phyloP scores from a whole-genome alignment of 106 monocot genomes.

The Narthecium ossifragum region DNA sequence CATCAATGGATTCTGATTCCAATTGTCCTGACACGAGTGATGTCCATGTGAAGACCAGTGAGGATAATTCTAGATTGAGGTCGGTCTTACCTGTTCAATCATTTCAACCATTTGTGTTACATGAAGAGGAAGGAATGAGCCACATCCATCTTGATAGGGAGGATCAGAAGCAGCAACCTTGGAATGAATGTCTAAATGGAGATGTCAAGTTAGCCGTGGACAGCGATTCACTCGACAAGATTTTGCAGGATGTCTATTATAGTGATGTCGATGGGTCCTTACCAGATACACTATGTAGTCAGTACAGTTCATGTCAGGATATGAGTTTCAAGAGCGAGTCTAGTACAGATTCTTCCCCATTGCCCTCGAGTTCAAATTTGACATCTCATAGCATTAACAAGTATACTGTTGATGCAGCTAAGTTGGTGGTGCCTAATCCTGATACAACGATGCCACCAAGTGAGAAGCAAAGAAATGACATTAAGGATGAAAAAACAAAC shows the following conservation, averaged over 20 bases:
- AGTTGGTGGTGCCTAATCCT: slow-evolving; percentile 16
- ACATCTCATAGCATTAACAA: slow-evolving; percentile 12
- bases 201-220: slow-evolving; percentile 9
- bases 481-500: slow-evolving; percentile 19
- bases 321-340: slow-evolving; percentile 30
- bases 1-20: slow-evolving; percentile 1
- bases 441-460: slow-evolving; percentile 7
- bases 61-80: neutral
- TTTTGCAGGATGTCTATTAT: slow-evolving; percentile 10
- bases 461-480: slow-evolving; percentile 9
- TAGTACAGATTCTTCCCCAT: slow-evolving; percentile 56
- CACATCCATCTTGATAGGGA: slow-evolving; percentile 3
- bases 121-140: neutral
- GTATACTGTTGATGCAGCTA: slow-evolving; percentile 16
- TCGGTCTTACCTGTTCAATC: neutral
- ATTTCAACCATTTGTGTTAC: slow-evolving; percentile 6
- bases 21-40: neutral
- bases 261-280: slow-evolving; percentile 10
- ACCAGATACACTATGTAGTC: slow-evolving; percentile 12
- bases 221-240: slow-evolving; percentile 17
- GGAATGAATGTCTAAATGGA: slow-evolving; percentile 6
- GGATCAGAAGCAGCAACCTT: slow-evolving; percentile 2
- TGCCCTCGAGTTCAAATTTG: slow-evolving; percentile 28
- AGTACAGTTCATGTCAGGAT: slow-evolving; percentile 18
- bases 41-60: slow-evolving; percentile 6